Base-by-base conservation (phyloP, 2,329 filamentous ascomycete species). In the Sarocladium strictum region DNA sequence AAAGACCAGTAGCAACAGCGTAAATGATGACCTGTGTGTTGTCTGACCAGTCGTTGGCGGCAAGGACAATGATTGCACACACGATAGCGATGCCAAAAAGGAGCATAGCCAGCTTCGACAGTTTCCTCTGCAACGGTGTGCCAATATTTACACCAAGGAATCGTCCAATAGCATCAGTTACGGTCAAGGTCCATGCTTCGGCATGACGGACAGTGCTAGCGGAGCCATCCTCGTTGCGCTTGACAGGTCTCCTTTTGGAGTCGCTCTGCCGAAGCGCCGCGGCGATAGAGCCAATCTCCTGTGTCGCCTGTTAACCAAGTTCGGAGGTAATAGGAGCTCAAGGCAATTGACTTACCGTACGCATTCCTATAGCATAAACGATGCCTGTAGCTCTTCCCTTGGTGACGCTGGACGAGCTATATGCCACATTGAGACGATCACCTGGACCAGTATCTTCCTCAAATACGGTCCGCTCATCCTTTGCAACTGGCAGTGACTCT, bases 101-200 rank as follows among this genome's bases (percentile, higher is more conserved):
- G 2, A 85, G 67, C 24, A 87, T 77, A 5, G 86, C 86, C 55
- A 90, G 79, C 67, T 86, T 85, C 62, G 83, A 85, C 49, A 89
- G 71, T 65, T 85, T 87, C 60, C 79, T 80, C 66, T 88, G 85
- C 29, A 90, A 73, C 1, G 86, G 86, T 12, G 86, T 89, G 37
- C 86, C 86, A 29, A 82, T 70, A 37, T 68, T 70, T 56, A 75
- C 65, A 49, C 73, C 78, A 53, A 81, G 77, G 63, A 80, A 75
- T 58, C 74, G 68, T 19, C 72, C 72, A 49, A 69, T 59, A 17
- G 68, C 68, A 53, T 69, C 64, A 7, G 62, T 63, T 6, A 65
- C 59, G 5, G 72, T 75, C 32, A 73, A 58, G 0, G 63, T 62
- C 67, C 68, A 72, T 1, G 71, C 69, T 53, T 72, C 59, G 27